Base-by-base conservation (phyloP, 2,329 filamentous ascomycete species). In the Calonectria fujianensis region DNA sequence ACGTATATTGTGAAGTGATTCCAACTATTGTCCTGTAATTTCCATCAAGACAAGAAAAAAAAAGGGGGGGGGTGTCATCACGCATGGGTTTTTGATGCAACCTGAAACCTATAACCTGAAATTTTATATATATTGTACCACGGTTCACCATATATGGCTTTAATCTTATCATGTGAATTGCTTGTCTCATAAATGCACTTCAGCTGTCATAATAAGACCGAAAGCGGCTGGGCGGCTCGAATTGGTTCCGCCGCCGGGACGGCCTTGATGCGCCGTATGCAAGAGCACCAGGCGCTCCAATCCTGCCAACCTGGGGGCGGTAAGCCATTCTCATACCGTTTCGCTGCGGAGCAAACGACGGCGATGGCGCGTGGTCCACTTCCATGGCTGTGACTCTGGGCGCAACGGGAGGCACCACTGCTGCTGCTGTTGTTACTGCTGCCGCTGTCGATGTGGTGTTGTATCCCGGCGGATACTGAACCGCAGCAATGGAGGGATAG, bases 1-100 rank as follows among this genome's bases (percentile, higher is more conserved):
- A 9, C 10, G 45, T 24, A n/a, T 9, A 20, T 39, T 45, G 18
- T 45, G 41, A 45, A 18, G 41, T 45, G 41, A 45, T 45, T 45
- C 41, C 41, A 3, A 45, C n/a, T 32, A 6, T 32, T 3, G 32
- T 10, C 32, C 32, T 32, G 32, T 32, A 32, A 32, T 32, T 45
- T n/a, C 8, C 8, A 8, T 45, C 41, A 20, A 1, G 41, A n/a
- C 16, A n/a, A n/a, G 18, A 6, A 45, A 45, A 20, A n/a, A 18
- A 35, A 11, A 35, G 41, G 31, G 20, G n/a, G 3, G 31, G 52
- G 52, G 29, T 13, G 32, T 20, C 65, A 74, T 35, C 64, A 51
- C 51, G 71, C 27, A 75, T 50, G 76, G 75, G 77, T 73, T 78
- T 61, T 39, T 74, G 11, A 31, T 70, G 76, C 27, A 75, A 71